Percentiles rank a stretch among this genome's conserved stretches.
Evolutionary conservation across 1,284 basidiomycete species (phyloP).

Genomic region (Cryptococcus sp.): DNA sequence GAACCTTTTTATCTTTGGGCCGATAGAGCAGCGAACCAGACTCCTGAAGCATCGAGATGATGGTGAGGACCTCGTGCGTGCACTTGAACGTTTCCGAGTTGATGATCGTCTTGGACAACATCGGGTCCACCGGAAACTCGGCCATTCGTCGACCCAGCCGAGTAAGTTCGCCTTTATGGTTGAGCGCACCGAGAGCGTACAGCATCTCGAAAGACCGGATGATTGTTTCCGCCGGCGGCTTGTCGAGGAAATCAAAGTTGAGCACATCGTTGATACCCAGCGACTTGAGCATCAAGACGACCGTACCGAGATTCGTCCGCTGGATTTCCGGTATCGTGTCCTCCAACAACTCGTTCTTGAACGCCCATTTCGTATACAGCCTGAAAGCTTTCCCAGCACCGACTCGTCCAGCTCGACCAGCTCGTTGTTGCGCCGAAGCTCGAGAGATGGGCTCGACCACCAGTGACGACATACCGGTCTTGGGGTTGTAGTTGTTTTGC

Average conservation of each 20-base stretch:
- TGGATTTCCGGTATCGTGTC: slow-evolving; percentile 59
- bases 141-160: slow-evolving; percentile 96
- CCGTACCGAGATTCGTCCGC: slow-evolving; percentile 48
- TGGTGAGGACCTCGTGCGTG: slow-evolving; percentile 94
- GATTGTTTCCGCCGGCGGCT: slow-evolving; percentile 88
- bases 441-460: slow-evolving; percentile 92
- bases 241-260: slow-evolving; percentile 60
- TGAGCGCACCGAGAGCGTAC: slow-evolving; percentile 92
- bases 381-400: slow-evolving; percentile 89
- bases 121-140: slow-evolving; percentile 97
- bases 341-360: slow-evolving; percentile 57
- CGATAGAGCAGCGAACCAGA: slow-evolving; percentile 91
- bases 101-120: slow-evolving; percentile 94
- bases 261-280: slow-evolving; percentile 60
- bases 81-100: slow-evolving; percentile 91
- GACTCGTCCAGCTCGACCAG: slow-evolving; percentile 5
- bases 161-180: slow-evolving; percentile 92
- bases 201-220: slow-evolving; percentile 89
- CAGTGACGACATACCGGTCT: slow-evolving; percentile 92
- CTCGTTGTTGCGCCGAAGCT: slow-evolving; percentile 56
- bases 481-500: slow-evolving; percentile 93
- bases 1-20: slow-evolving; percentile 93
- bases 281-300: slow-evolving; percentile 58
- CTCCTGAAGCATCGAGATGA: slow-evolving; percentile 96
- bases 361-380: slow-evolving; percentile 61